Conservation (phyloP, 208 protist genomes). For the Leishmania mexicana region DNA sequence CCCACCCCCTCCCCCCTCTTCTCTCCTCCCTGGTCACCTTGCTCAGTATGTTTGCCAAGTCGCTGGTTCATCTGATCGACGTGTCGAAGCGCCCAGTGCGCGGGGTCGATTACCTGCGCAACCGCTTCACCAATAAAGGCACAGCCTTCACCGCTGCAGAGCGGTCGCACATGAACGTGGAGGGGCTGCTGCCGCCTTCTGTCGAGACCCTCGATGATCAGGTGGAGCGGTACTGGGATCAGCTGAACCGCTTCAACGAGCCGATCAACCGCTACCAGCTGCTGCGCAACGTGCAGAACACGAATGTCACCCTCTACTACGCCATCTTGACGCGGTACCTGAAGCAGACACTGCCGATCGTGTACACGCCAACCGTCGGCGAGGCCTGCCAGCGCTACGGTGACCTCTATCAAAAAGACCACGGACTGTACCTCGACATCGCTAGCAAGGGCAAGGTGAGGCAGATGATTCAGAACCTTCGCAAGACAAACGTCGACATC, state of each 20-base stretch:
- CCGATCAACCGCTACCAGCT: slow-evolving; percentile 84
- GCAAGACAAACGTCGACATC: slow-evolving; percentile 80
- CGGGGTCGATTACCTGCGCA: slow-evolving; percentile 67
- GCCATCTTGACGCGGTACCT: slow-evolving; percentile 69
- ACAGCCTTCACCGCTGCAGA: slow-evolving; percentile 72
- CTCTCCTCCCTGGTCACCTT: not conserved
- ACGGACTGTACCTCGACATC: slow-evolving; percentile 90
- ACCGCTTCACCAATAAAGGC: slow-evolving; percentile 75
- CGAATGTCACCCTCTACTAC: slow-evolving; percentile 84
- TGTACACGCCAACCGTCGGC: slow-evolving; percentile 92
- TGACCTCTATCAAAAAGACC: slow-evolving; percentile 70
- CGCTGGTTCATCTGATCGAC: slow-evolving; percentile 25
- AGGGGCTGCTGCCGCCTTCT: slow-evolving; percentile 60
- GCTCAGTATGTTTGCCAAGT: slow-evolving; percentile 34
- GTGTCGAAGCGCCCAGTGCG: slow-evolving; percentile 49
- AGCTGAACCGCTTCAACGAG: slow-evolving; percentile 64
- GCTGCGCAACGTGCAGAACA: slow-evolving; percentile 55
- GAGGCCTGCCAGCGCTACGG: slow-evolving; percentile 93
- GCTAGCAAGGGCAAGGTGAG: slow-evolving; percentile 78
- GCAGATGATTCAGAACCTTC: slow-evolving; percentile 81
- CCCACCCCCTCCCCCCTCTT: not conserved
- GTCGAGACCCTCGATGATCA: slow-evolving; percentile 75
- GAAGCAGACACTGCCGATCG: slow-evolving; percentile 74
- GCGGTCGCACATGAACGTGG: slow-evolving; percentile 56
- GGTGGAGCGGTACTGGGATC: slow-evolving; percentile 64